A percentile compares a stretch with the other conserved stretches of the same genome.
Conservation (phyloP, 2,329 filamentous ascomycete species). For the Aspergillus aculeatus region DNA sequence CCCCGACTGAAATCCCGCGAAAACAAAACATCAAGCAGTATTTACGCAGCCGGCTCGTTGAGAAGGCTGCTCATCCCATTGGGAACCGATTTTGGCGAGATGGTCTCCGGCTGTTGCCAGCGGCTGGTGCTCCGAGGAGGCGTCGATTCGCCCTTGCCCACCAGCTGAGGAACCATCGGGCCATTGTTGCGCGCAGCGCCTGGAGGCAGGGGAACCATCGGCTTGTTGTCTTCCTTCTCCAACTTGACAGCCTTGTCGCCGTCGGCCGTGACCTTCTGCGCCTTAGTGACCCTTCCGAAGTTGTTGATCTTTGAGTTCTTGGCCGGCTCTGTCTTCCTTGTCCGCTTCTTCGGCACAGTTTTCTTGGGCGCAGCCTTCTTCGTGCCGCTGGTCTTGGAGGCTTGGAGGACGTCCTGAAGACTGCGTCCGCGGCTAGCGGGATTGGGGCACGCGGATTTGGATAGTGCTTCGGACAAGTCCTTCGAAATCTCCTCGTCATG, state of each 20-base stretch:
- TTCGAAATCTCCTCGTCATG: constrained; percentile 34
- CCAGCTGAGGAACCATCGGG: constrained; percentile 30
- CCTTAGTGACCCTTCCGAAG: constrained; percentile 37
- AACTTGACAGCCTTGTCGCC: constrained; percentile 25
- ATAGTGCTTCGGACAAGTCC: constrained; percentile 3
- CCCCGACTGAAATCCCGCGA: constrained; percentile 7
- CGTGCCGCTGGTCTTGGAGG: constrained; percentile 11
- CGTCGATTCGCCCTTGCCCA: constrained; percentile 18
- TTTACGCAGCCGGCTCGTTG: constrained; percentile 17
- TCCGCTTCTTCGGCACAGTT: constrained; percentile 20
- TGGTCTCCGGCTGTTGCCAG: constrained; percentile 22
- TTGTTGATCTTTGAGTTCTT: constrained; percentile 31
- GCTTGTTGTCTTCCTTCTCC: constrained; percentile 29
- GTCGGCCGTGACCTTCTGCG: constrained; percentile 19
- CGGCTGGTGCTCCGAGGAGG: constrained; percentile 11
- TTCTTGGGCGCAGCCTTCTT: constrained; percentile 27
- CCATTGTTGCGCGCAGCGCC: constrained; percentile 39
- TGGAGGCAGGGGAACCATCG: constrained; percentile 37
- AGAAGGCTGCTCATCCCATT: constrained; percentile 25
- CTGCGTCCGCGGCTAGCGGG: constrained; percentile 32
- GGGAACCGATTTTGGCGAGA: constrained; percentile 24
- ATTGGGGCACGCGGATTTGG: constrained; percentile 27
- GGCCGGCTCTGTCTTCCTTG: constrained; percentile 26
- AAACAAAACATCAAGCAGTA: constrained; percentile 10
- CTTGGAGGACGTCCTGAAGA: constrained; percentile 27